Evolutionary conservation across 2,329 filamentous ascomycete genomes (phyloP).

Genomic region (Nemania sp.): DNA sequence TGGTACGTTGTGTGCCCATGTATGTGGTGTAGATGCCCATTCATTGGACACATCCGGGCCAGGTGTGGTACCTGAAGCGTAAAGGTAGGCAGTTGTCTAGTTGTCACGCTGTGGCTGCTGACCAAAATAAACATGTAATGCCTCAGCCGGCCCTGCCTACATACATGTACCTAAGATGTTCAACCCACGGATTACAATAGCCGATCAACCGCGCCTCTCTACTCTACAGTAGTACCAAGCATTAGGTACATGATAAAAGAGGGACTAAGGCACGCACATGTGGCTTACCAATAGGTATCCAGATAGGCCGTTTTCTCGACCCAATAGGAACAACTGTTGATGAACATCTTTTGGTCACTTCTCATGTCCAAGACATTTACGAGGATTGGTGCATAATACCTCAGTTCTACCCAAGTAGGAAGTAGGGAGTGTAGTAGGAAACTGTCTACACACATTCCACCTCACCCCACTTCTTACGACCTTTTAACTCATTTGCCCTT

Average conservation of each 20-base stretch:
- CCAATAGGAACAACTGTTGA: slow-evolving; percentile 13
- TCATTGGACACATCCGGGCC: too few relatives aligned
- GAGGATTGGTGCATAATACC: slow-evolving; percentile 11
- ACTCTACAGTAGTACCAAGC: background rate
- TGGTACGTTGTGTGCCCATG: too few relatives aligned
- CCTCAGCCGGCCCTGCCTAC: too few relatives aligned
- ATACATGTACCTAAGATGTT: background rate
- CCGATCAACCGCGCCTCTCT: too few relatives aligned
- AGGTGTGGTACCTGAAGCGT: too few relatives aligned
- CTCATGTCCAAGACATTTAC: background rate
- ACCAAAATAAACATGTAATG: background rate
- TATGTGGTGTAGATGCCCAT: too few relatives aligned
- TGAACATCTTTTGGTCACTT: background rate
- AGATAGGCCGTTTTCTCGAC: background rate
- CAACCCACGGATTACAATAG: too few relatives aligned
- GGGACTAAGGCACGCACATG: slow-evolving; percentile 1
- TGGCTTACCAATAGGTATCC: slow-evolving; percentile 1
- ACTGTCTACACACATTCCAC: background rate
- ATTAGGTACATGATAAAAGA: background rate
- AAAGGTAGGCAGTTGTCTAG: too few relatives aligned
- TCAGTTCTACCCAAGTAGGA: slow-evolving; percentile 1
- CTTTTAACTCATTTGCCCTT: background rate
- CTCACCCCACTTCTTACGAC: background rate
- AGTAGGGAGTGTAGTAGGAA: too few relatives aligned
- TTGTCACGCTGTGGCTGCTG: background rate